Evolutionary conservation across 1,139 yeast species (phyloP), one percentile per base, ranked within the genome.

Genomic region (Debaryomyces sp.): DNA sequence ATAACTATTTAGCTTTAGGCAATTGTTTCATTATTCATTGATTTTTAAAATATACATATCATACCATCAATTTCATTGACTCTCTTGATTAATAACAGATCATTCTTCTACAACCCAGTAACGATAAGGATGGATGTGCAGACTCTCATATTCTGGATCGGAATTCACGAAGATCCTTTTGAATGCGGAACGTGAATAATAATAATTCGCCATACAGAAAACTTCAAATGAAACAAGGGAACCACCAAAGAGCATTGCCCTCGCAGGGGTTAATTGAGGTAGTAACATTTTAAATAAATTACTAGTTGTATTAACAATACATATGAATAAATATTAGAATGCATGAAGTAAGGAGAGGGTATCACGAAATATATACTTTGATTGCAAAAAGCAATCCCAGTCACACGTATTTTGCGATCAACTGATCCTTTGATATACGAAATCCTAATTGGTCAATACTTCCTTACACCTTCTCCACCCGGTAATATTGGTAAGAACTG

Each of bases 401-500:
- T 39, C 42, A 39, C 42, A 41, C 43, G 26, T 23, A 38, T 18
- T 40, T 37, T 33, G 38, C 32, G 23, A 29, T 32, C 21, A 36
- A 33, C 13, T 48, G 46, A 29, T 37, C 36, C 13, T 46, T 22
- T 22, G 22, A 24, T 26, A 17, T 21, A 41, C 23, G 36, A 21
- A 26, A 23, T 13, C 54, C 49, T 21, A 21, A 35, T 22, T 21
- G 6, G 26, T 21, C 23, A 72, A 51, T 71, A 71, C 63, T 62
- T 66, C 43, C 76, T 53, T 9, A 70, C 68, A 36, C 65, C 72
- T 48, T 68, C 81, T 50, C 65, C 71, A 53, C 62, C 78, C 54
- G 67, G 80, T 62, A 76, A 60, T 52, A 81, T 57, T 26, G 81
- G 82, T 47, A 68, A 67, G 55, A 71, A 80, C 58, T 67, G 82